phyloP scores from a whole-genome alignment of 1,284 basidiomycete genomes.

The Calocybe gambosa region DNA sequence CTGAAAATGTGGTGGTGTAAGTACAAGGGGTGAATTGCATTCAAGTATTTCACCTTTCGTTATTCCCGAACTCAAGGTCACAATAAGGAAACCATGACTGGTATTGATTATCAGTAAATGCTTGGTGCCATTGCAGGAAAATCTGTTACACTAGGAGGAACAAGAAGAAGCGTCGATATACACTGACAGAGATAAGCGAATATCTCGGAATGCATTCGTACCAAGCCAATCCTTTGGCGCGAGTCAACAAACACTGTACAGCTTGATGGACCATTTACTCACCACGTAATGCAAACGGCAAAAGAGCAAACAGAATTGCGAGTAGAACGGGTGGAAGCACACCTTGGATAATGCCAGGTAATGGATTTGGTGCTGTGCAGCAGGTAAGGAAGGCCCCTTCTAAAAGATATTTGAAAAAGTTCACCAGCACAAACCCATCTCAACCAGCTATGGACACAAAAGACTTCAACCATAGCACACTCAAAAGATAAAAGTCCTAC shows the following conservation, averaged over 20 bases:
- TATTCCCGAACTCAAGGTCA: conserved; percentile 63
- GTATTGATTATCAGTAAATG: not conserved
- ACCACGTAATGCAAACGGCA: conserved; percentile 67
- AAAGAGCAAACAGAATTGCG: conserved; percentile 61
- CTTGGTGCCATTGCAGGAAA: not conserved
- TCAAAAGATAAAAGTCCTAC: conserved; percentile 18
- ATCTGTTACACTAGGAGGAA: conserved; percentile 63
- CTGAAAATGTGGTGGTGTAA: conserved; percentile 9
- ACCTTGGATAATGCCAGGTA: conserved; percentile 64
- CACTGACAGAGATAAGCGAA: conserved; percentile 66
- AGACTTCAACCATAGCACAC: not conserved
- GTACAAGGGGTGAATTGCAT: not conserved
- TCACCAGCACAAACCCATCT: conserved; percentile 50
- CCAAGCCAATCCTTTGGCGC: conserved; percentile 46
- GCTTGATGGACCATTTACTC: conserved; percentile 1
- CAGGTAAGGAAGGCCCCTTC: not conserved
- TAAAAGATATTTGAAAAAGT: not conserved
- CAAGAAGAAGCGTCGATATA: conserved; percentile 72
- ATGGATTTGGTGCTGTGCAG: conserved; percentile 34
- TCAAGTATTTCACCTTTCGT: conserved; percentile 30
- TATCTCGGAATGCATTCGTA: conserved; percentile 71
- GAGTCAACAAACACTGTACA: not conserved
- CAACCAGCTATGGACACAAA: conserved; percentile 40
- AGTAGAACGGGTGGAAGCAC: conserved; percentile 67
- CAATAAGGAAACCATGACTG: conserved; percentile 61